These are phyloP conservation scores for Globisporangium carolinianum DNA, from an alignment of 352 stramenopile species.

Conservation along the genomic window DNA sequence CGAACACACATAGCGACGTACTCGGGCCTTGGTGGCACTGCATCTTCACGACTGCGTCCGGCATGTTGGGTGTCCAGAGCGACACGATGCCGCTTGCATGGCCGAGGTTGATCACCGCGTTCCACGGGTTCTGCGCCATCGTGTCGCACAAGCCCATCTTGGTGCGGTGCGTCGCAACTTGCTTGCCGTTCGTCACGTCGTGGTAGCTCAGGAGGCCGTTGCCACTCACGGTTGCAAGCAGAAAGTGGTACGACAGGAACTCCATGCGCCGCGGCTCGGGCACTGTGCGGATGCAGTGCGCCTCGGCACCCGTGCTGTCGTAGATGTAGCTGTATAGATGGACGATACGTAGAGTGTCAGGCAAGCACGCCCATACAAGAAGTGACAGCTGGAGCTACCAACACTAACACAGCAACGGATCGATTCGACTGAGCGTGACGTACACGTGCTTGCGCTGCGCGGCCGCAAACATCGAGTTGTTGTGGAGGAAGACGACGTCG, in stretches of 20 bases:
- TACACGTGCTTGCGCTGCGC: slow-evolving; percentile 98
- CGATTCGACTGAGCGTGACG: slow-evolving; percentile 5
- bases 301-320: slow-evolving; percentile 94
- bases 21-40: slow-evolving; percentile 95
- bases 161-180: slow-evolving; percentile 90
- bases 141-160: slow-evolving; percentile 89
- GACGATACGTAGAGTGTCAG: no score
- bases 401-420: not conserved
- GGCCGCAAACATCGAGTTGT: slow-evolving; percentile 95
- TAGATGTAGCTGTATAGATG: slow-evolving; percentile 87
- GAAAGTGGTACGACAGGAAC: slow-evolving; percentile 98
- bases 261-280: slow-evolving; percentile 90
- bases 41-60: slow-evolving; percentile 94
- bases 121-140: slow-evolving; percentile 95
- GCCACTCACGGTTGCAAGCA: slow-evolving; percentile 94
- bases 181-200: slow-evolving; percentile 93
- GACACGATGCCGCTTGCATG: slow-evolving; percentile 98
- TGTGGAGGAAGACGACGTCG: slow-evolving; percentile 97
- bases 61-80: slow-evolving; percentile 95
- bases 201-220: slow-evolving; percentile 92
- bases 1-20: slow-evolving; percentile 28
- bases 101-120: slow-evolving; percentile 94
- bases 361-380: no score
- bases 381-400: no score
- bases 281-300: slow-evolving; percentile 94